Conservation (phyloP, 179 eudicot genomes). For the Beta corolliflora region DNA sequence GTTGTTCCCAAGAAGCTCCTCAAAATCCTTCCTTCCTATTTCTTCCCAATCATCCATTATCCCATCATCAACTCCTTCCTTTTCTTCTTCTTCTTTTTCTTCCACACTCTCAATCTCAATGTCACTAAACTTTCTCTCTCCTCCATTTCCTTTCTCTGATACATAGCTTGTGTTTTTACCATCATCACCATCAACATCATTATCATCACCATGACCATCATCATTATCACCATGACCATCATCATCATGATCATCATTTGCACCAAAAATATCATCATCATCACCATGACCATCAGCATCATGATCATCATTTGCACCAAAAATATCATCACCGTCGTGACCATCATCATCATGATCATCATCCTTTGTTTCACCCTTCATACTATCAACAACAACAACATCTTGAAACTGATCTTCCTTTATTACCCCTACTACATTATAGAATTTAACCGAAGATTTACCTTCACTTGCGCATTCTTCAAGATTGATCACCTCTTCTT, state of each 20-base stretch:
- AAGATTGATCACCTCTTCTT: conserved; percentile 29
- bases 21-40: conserved; percentile 36
- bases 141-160: conserved; percentile 2
- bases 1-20: conserved; percentile 31
- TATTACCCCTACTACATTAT: conserved; percentile 7
- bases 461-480: conserved; percentile 22
- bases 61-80: conserved; percentile 12
- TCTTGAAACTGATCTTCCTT: conserved; percentile 2
- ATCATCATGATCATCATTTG: neutral
- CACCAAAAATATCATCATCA: neutral
- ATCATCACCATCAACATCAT: neutral
- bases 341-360: conserved; percentile 10
- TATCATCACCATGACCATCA: neutral
- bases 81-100: neutral
- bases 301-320: too few relatives aligned
- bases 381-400: neutral
- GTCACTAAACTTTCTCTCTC: conserved; percentile 22
- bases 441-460: conserved; percentile 24
- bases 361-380: neutral
- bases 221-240: conserved; percentile 5
- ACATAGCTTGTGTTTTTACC: neutral
- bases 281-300: neutral
- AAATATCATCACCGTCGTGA: neutral
- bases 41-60: conserved; percentile 38
- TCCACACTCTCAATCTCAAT: conserved; percentile 37